These are phyloP conservation scores for Agrocybe pediades DNA, from an alignment of 768 basidiomycete species.

Conservation along the genomic window DNA sequence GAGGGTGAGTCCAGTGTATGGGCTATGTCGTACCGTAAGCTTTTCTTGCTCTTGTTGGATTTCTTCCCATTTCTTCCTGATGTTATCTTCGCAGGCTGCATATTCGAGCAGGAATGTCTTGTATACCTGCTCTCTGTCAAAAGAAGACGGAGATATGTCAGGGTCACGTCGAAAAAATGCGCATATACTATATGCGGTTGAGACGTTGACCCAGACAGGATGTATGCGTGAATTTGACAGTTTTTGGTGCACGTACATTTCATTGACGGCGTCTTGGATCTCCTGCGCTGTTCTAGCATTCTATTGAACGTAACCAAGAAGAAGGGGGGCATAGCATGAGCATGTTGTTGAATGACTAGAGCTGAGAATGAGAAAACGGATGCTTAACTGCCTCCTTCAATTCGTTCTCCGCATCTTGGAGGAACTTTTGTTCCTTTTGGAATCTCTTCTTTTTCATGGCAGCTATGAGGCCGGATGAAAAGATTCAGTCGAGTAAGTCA, in stretches of 20 bases:
- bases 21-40: conserved; percentile 12
- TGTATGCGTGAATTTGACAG: no score
- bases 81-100: conserved; percentile 21
- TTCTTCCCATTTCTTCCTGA: conserved; percentile 15
- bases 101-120: conserved; percentile 16
- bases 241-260: conserved; percentile 8
- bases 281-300: conserved; percentile 1
- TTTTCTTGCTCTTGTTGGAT: conserved; percentile 11
- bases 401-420: conserved; percentile 12
- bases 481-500: no score
- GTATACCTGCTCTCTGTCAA: conserved; percentile 18
- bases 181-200: no score
- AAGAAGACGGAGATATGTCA: no score
- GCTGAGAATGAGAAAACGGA: not conserved
- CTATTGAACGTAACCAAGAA: not conserved
- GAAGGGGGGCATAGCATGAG: no score
- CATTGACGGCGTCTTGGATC: conserved; percentile 13
- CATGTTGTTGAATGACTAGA: not conserved
- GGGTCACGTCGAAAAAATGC: not conserved
- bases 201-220: no score
- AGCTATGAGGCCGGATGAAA: conserved; percentile 1
- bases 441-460: conserved; percentile 15
- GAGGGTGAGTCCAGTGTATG: no score
- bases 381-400: conserved; percentile 13
- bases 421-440: conserved; percentile 22